phyloP scores from a whole-genome alignment of 345 rosid genomes.

The Gossypium longicalyx region DNA sequence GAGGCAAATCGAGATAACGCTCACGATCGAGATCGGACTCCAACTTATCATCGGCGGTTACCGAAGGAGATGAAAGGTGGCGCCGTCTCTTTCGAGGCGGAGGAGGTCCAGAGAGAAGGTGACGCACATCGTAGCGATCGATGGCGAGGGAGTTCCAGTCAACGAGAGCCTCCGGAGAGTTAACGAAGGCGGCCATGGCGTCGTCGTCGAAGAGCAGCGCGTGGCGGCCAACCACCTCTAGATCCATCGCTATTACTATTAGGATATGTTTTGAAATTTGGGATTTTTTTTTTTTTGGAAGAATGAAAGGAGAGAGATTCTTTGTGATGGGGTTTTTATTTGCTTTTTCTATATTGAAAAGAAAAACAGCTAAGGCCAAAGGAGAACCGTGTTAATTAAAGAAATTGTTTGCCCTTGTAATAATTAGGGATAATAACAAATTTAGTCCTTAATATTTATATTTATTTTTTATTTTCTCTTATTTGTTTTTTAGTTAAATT shows the following conservation, averaged over 20 bases:
- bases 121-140: slow-evolving; percentile 97
- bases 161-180: slow-evolving; percentile 76
- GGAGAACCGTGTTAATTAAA: too few relatives aligned
- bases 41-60: slow-evolving; percentile 28
- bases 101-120: slow-evolving; percentile 79
- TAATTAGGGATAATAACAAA: too few relatives aligned
- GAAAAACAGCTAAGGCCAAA: too few relatives aligned
- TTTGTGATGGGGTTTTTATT: neutral
- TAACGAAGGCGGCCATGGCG: slow-evolving; percentile 68
- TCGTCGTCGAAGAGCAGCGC: slow-evolving; percentile 95
- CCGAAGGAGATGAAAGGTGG: slow-evolving; percentile 21
- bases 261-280: neutral
- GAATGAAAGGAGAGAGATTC: neutral
- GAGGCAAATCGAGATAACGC: slow-evolving; percentile 66
- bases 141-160: slow-evolving; percentile 87
- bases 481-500: too few relatives aligned
- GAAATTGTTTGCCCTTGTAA: too few relatives aligned
- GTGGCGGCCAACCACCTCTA: slow-evolving; percentile 86
- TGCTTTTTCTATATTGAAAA: too few relatives aligned
- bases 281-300: too few relatives aligned
- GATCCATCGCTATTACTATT: slow-evolving; percentile 40
- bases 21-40: slow-evolving; percentile 72
- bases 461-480: too few relatives aligned
- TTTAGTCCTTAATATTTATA: too few relatives aligned
- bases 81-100: slow-evolving; percentile 65